Base-by-base conservation (phyloP, 768 basidiomycete genomes). In the Rhizopogon vesiculosus region DNA sequence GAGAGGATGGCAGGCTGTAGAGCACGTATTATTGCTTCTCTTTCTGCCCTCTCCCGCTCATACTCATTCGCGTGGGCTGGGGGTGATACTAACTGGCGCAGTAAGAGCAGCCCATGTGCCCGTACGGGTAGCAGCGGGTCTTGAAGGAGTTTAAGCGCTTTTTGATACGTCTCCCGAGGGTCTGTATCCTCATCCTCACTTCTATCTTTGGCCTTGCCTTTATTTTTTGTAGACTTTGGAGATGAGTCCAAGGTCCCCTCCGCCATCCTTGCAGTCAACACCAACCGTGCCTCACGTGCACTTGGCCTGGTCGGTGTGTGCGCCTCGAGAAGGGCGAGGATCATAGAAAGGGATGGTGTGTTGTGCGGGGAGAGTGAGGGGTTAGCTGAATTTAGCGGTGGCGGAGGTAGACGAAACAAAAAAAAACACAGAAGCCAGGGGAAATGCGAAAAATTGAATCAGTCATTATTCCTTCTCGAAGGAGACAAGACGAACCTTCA, bases 91-190 rank as follows among this genome's bases (percentile, higher is more conserved):
- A 98, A 81, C 57, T 91, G 81, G 46, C 89, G 85, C 19, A 98
- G 78, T 22, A 94, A 76, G 39, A 92, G 75, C 3, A 98, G 76
- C 6, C 96, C 96, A 66, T 98, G 94, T 0, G 92, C 96, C 45
- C 95, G 87, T 41, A 98, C 94, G 19, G 96, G 95, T 9, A 98
- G 78, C 38, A 96, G 84, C 1, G 92, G 88, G 68, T 98, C 96
- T 69, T 94, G 90, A 10, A 98, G 74, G 25, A 95, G 80, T 60
- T 86, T 89, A 16, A 98, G 76, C 3, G 94, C 92, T 61, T 89
- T 87, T 63, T 93, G 92, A 69, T 97, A 98, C 7, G 76, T 81
- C 46, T 84, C 84, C 53, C 85, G 84, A 4, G 81, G 72, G 16
- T 62, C 62, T 39, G 19, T 16, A 3, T 38, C 22, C 9, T 16